phyloP scores from a whole-genome alignment of 1,284 basidiomycete genomes.

The Polyporus tsugae region DNA sequence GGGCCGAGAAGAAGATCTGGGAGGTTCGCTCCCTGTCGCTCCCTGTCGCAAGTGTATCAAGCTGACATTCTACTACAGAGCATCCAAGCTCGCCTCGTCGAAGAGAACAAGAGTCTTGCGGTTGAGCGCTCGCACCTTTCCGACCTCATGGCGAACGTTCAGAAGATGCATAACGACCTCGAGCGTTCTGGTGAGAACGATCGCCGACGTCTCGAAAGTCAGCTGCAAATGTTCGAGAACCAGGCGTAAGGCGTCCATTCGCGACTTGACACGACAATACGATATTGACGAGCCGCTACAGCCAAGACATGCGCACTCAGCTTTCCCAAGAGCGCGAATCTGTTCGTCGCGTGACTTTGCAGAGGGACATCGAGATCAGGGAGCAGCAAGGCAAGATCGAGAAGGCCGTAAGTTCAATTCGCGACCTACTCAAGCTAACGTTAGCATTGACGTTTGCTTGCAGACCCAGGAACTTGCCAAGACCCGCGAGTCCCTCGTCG shows the following conservation, averaged over 20 bases:
- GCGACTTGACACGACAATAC: not conserved
- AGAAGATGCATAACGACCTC: conserved; percentile 89
- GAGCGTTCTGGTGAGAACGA: conserved; percentile 86
- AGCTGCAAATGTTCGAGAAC: conserved; percentile 80
- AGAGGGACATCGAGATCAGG: conserved; percentile 84
- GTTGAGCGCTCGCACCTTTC: conserved; percentile 86
- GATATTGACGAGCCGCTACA: conserved; percentile 38
- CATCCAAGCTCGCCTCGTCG: conserved; percentile 79
- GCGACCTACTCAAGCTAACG: not conserved
- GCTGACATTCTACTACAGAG: conserved; percentile 50
- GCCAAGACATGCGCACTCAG: conserved; percentile 79
- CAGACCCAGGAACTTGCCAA: conserved; percentile 73
- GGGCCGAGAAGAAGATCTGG: conserved; percentile 93
- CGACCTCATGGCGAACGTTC: conserved; percentile 88
- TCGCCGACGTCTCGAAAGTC: conserved; percentile 79
- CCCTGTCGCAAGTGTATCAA: not conserved
- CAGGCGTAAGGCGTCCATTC: conserved; percentile 66
- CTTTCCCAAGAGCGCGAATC: conserved; percentile 84
- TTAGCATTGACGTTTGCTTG: conserved; percentile 3
- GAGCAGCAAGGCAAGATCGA: conserved; percentile 82
- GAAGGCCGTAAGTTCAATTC: conserved; percentile 62
- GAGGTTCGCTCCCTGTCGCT: conserved; percentile 70
- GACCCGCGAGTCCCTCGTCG: conserved; percentile 77
- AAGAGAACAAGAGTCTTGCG: conserved; percentile 84
- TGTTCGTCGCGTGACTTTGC: conserved; percentile 74